Percentiles rank a stretch among this genome's conserved stretches.
Evolutionary conservation across 108 stramenopile species (phyloP).

Genomic region (Hondaea fermentalgiana): DNA sequence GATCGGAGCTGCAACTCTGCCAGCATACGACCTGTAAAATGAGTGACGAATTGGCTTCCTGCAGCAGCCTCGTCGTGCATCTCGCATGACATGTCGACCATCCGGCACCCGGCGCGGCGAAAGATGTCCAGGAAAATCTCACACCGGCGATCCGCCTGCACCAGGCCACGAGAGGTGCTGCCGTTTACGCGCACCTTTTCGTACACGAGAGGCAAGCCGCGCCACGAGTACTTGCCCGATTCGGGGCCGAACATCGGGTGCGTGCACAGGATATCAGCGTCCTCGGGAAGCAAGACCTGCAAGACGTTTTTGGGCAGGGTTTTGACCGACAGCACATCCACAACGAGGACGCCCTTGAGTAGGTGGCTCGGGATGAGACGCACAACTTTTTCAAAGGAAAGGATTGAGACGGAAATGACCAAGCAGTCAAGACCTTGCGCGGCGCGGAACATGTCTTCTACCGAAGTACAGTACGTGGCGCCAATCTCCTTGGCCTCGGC

Average conservation of each 20-base stretch:
- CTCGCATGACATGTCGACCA: slow-evolving; percentile 90
- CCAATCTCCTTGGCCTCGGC: slow-evolving; percentile 65
- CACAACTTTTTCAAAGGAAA: slow-evolving; percentile 75
- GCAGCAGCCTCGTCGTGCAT: slow-evolving; percentile 90
- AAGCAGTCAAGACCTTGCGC: slow-evolving; percentile 61
- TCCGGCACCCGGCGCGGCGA: slow-evolving; percentile 94
- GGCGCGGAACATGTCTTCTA: slow-evolving; percentile 44
- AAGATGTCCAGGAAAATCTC: slow-evolving; percentile 88
- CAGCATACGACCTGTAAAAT: slow-evolving; percentile 91
- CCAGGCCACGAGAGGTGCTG: slow-evolving; percentile 23
- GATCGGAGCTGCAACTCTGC: slow-evolving; percentile 54
- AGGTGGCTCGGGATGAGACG: slow-evolving; percentile 38
- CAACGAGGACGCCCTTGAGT: slow-evolving; percentile 56
- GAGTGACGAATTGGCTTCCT: slow-evolving; percentile 95
- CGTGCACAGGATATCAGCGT: slow-evolving; percentile 84
- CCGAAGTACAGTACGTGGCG: slow-evolving; percentile 32
- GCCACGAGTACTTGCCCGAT: slow-evolving; percentile 76
- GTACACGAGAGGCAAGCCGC: slow-evolving; percentile 86
- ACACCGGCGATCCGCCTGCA: slow-evolving; percentile 34
- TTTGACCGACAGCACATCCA: slow-evolving; percentile 93
- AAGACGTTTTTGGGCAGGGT: slow-evolving; percentile 77
- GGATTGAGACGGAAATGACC: slow-evolving; percentile 65
- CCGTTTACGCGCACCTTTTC: slow-evolving; percentile 73
- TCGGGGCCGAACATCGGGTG: slow-evolving; percentile 99
- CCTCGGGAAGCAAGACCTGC: slow-evolving; percentile 66